These are phyloP conservation scores for Alternaria novae-zelandiae DNA, from an alignment of 2,329 filamentous ascomycete species.

Conservation along the genomic window DNA sequence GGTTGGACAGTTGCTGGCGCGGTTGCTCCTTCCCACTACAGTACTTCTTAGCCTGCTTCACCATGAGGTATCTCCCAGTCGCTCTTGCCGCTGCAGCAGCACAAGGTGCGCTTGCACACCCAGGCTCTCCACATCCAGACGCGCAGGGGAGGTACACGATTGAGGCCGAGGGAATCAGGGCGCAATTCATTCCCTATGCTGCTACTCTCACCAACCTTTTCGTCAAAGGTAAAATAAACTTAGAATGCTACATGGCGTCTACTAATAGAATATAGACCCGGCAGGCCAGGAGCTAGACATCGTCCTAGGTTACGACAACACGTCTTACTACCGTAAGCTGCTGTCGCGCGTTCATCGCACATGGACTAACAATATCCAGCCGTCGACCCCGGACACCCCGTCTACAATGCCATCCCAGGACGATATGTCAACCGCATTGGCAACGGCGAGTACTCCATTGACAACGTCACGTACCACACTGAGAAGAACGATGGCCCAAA, in stretches of 20 bases:
- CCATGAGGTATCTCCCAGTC: constrained; percentile 30
- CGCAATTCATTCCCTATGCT: constrained; percentile 45
- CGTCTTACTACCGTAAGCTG: constrained; percentile 42
- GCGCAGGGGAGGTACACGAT: constrained; percentile 38
- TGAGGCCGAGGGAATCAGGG: constrained; percentile 38
- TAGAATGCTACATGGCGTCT: not conserved
- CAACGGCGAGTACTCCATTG: constrained; percentile 38
- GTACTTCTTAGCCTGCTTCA: not conserved
- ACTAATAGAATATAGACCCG: constrained; percentile 32
- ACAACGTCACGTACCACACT: constrained; percentile 36
- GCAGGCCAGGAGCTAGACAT: constrained; percentile 40
- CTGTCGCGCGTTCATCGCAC: not conserved
- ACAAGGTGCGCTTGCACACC: constrained; percentile 12
- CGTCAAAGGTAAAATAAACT: constrained; percentile 32
- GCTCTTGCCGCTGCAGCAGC: constrained; percentile 26
- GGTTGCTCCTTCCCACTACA: constrained; percentile 4
- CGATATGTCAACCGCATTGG: constrained; percentile 45
- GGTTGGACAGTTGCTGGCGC: constrained; percentile 1
- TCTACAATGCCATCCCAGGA: constrained; percentile 45
- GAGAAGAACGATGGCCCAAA: constrained; percentile 42
- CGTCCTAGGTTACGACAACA: constrained; percentile 44
- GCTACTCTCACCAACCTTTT: constrained; percentile 45
- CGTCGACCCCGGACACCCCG: constrained; percentile 43
- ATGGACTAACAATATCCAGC: constrained; percentile 31
- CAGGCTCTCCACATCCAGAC: constrained; percentile 29